Base-by-base conservation (phyloP, 306 rosid species). In the Cicer cuneatum region DNA sequence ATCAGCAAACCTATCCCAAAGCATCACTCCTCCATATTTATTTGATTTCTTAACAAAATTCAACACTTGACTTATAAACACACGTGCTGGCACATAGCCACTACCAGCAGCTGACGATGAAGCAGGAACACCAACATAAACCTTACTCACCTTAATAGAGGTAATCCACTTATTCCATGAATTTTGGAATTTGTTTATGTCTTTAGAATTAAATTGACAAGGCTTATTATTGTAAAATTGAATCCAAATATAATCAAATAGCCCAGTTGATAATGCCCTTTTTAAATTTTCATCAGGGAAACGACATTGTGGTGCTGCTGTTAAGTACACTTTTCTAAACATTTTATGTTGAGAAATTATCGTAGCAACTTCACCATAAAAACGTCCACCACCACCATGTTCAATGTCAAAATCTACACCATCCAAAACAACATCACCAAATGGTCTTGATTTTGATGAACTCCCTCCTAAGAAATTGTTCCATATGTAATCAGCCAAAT, bases 391-490 rank as follows among this genome's bases (percentile, higher is more conserved):
- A 10, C 76, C 84, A 41, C 84, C 96, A 14, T 74, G 70, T 59
- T 90, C 91, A 24, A 88, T 90, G 78, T 86, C 88, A 8, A 90
- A 88, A 54, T 80, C 96, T 13, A 90, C 65, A 0, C 96, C 93
- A 13, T 90, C 96, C 69, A 90, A 51, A 21, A 82, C 72, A 0
- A 87, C 91, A 2, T 80, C 67, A 0, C 93, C 90, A 1, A 90
- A 66, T 0, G 96, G 96, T 4, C 89, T 83, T 0, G 85, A 38
- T 1, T 47, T 13, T 11, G 94, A 82, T 11, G 94, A 82, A 11
- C 14, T 78, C 3, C 89, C 93, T 11, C 87, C 87, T 49, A 88
- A 73, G 86, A 85, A 90, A 64, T 85, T 71, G 66, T 82, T 83
- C 88, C 86, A 90, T 10, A 90, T 69, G 62, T 79, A 86, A n/a